A percentile compares a stretch with the other conserved stretches of the same genome.
phyloP scores from a whole-genome alignment of 176 grass and related monocot genomes.

The Eleusine coracana region DNA sequence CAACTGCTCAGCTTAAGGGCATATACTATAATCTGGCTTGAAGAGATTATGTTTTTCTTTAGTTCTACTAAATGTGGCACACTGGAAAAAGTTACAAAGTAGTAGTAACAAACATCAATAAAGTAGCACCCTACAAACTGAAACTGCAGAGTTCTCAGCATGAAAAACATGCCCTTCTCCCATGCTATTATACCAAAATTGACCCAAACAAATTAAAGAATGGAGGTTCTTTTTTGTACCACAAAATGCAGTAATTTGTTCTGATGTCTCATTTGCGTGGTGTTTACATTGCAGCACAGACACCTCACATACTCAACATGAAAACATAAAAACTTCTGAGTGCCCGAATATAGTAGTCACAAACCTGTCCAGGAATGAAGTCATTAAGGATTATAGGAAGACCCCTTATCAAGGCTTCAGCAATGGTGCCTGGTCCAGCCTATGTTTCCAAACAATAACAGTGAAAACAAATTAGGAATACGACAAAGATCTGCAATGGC shows the following conservation, averaged over 20 bases:
- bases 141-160: neutral
- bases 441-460: constrained; percentile 43
- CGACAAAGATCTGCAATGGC: neutral
- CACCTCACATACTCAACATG: neutral
- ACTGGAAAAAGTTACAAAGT: neutral
- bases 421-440: constrained; percentile 98
- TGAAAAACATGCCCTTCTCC: neutral
- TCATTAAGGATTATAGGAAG: constrained; percentile 98
- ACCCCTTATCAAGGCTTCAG: constrained; percentile 98
- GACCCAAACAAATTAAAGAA: neutral
- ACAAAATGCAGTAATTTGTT: neutral
- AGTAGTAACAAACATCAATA: neutral
- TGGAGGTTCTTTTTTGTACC: neutral
- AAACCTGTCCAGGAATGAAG: constrained; percentile 99
- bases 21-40: neutral
- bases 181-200: neutral
- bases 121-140: neutral
- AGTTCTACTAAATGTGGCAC: neutral
- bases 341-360: neutral
- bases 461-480: constrained; percentile 7
- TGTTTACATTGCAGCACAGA: neutral
- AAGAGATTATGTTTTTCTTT: neutral
- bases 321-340: neutral
- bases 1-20: neutral
- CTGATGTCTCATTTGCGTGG: neutral